Percentiles rank a stretch among this genome's conserved stretches.
Conservation (phyloP, 768 basidiomycete species). For the Roridomyces roridus region DNA sequence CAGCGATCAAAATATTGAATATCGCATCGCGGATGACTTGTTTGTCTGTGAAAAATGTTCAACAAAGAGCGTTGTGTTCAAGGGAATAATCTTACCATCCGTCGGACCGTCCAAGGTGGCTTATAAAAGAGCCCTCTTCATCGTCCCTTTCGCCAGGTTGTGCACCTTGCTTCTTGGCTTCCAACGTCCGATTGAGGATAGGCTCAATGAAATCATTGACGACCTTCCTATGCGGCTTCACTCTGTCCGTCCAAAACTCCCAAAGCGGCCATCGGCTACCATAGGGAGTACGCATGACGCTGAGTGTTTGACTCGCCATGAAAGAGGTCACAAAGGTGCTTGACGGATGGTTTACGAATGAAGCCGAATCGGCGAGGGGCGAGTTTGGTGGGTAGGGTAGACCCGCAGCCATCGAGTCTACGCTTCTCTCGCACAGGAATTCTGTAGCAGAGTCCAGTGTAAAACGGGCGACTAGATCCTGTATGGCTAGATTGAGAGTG, state of each 20-base stretch:
- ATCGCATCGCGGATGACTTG: slow-evolving; percentile 49
- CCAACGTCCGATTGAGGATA: too few species aligned
- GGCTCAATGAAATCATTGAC: too few species aligned
- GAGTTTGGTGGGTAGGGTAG: not conserved
- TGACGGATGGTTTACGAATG: not conserved
- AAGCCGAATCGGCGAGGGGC: not conserved
- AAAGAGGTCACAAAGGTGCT: slow-evolving; percentile 6
- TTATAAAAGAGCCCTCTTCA: too few species aligned
- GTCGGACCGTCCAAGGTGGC: too few species aligned
- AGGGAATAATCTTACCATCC: too few species aligned
- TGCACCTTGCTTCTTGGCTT: too few species aligned
- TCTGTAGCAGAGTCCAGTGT: slow-evolving; percentile 12
- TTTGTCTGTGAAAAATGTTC: slow-evolving; percentile 35
- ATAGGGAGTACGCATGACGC: not conserved
- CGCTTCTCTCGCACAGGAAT: slow-evolving; percentile 5
- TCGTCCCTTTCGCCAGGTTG: too few species aligned
- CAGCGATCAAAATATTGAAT: slow-evolving; percentile 50
- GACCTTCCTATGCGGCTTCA: slow-evolving; percentile 6
- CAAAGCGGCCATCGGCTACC: slow-evolving; percentile 1
- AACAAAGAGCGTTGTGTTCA: too few species aligned
- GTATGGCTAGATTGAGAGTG: not conserved
- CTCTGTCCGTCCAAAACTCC: slow-evolving; percentile 12
- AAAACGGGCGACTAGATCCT: slow-evolving; percentile 13
- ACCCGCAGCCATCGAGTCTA: slow-evolving; percentile 3
- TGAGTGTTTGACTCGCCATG: not conserved